Conservation (phyloP, 768 basidiomycete species). For the Phallus indusiatus region DNA sequence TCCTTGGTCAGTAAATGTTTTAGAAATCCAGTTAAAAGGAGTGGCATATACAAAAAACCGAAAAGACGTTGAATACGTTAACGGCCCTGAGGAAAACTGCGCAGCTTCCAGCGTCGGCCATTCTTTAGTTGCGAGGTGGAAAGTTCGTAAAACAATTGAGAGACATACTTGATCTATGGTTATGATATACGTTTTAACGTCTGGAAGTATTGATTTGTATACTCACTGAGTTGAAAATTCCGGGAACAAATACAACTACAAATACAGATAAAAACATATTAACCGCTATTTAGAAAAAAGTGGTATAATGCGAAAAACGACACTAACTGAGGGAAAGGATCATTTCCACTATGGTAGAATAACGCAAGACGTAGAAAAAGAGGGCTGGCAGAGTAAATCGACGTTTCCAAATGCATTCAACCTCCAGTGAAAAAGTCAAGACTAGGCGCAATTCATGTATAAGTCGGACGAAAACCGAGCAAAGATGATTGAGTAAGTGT, state of each 20-base stretch:
- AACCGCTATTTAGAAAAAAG: neutral
- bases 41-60: neutral
- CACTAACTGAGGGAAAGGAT: neutral
- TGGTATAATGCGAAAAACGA: neutral
- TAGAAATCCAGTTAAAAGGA: neutral
- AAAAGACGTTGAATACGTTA: neutral
- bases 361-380: neutral
- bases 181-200: too few species aligned
- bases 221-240: neutral
- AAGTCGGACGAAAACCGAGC: too few species aligned
- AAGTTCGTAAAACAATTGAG: neutral
- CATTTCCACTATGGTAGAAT: neutral
- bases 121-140: neutral
- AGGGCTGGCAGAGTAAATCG: neutral
- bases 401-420: neutral
- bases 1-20: neutral
- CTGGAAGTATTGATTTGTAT: too few species aligned
- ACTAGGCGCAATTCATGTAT: too few species aligned
- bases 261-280: neutral
- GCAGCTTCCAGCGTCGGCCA: neutral
- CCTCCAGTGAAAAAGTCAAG: neutral
- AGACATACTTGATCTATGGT: neutral
- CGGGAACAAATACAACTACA: neutral
- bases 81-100: neutral
- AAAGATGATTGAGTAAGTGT: neutral